These are phyloP conservation scores for Ceratopteris richardii DNA, from an alignment of 75 land plant genomes.

Conservation along the genomic window DNA sequence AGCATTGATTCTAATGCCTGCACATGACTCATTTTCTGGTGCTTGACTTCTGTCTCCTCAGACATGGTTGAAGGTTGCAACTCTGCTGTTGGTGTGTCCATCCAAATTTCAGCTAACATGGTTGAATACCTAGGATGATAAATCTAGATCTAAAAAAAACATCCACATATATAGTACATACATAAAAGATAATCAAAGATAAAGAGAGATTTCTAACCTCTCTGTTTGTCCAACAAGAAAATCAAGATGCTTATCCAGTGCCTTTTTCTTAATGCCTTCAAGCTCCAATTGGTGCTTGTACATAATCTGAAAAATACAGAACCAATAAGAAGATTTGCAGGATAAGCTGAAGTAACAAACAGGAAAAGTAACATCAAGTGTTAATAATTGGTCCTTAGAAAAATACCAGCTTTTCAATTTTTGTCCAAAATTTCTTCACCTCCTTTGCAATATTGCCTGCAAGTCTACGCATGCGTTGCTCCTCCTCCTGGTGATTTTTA, in stretches of 20 bases:
- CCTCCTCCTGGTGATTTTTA: conserved; percentile 70
- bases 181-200: background rate
- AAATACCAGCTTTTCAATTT: conserved; percentile 89
- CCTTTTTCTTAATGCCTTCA: conserved; percentile 88
- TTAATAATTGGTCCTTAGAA: conserved; percentile 8
- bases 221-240: conserved; percentile 99
- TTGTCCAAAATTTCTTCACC: conserved; percentile 95
- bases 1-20: no score
- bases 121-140: conserved; percentile 73
- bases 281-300: conserved; percentile 88
- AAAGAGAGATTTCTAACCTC: conserved; percentile 76
- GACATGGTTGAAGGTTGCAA: background rate
- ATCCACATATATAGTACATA: background rate
- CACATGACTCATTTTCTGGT: no score
- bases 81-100: conserved; percentile 23
- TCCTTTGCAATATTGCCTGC: conserved; percentile 94
- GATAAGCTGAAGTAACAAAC: conserved; percentile 1
- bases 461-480: conserved; percentile 75
- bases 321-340: background rate
- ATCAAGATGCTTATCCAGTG: conserved; percentile 95
- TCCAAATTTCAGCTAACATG: conserved; percentile 95
- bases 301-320: conserved; percentile 46
- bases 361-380: background rate
- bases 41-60: background rate
- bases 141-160: background rate